These are phyloP conservation scores for Rehmannia glutinosa DNA, from an alignment of 257 asterid species.

Conservation along the genomic window DNA sequence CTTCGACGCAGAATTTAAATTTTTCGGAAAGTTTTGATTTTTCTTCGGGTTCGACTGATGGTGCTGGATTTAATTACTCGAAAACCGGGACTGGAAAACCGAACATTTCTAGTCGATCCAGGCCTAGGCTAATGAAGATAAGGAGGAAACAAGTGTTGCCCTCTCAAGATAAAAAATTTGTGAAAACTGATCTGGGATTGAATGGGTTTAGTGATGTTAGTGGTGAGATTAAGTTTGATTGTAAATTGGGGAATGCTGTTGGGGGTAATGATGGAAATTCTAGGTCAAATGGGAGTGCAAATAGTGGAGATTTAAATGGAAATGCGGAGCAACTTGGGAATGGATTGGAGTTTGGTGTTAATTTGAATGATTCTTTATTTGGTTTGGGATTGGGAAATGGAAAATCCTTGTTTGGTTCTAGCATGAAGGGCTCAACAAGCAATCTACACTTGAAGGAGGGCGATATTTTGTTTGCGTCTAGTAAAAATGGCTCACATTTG, in stretches of 20 bases:
- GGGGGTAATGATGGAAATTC: constrained; percentile 17
- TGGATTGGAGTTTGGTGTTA: constrained; percentile 19
- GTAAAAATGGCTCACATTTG: constrained; percentile 19
- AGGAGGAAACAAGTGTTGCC: constrained; percentile 42
- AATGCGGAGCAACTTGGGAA: constrained; percentile 10
- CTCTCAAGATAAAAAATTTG: constrained; percentile 23
- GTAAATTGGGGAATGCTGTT: constrained; percentile 17
- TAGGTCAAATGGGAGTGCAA: constrained; percentile 16
- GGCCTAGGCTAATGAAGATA: constrained; percentile 53
- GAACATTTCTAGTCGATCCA: constrained; percentile 32
- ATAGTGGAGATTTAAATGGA: constrained; percentile 16
- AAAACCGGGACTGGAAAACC: constrained; percentile 23
- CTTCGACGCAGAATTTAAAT: constrained; percentile 1
- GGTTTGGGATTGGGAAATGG: constrained; percentile 19
- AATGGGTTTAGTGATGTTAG: constrained; percentile 28
- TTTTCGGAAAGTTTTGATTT: constrained; percentile 24
- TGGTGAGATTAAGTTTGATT: constrained; percentile 16
- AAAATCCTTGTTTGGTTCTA: constrained; percentile 22
- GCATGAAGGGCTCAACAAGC: constrained; percentile 6
- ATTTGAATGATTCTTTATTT: constrained; percentile 17
- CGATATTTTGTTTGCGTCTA: constrained; percentile 22
- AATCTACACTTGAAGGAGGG: constrained; percentile 6
- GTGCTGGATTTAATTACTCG: constrained; percentile 30
- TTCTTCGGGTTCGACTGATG: constrained; percentile 16
- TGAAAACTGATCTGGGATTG: constrained; percentile 25